These are phyloP conservation scores for Coriolopsis trogii DNA, from an alignment of 1,284 basidiomycete species.

Conservation along the genomic window DNA sequence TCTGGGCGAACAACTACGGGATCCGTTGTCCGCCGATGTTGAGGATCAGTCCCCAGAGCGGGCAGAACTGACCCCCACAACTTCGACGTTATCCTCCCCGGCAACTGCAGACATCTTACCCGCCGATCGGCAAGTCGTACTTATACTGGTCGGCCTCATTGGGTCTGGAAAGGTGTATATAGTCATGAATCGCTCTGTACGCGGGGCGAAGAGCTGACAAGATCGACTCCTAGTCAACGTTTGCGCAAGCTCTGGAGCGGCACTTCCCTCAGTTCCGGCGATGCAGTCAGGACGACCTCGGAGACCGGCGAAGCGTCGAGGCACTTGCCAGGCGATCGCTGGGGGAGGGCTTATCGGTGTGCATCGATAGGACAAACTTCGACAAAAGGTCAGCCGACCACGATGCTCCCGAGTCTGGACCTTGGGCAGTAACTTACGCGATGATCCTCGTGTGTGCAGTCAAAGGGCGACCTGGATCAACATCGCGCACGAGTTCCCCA, in stretches of 20 bases:
- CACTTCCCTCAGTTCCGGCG: slow-evolving; percentile 60
- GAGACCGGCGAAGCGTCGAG: slow-evolving; percentile 60
- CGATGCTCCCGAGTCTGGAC: not conserved
- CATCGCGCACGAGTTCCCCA: slow-evolving; percentile 65
- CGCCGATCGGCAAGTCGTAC: slow-evolving; percentile 42
- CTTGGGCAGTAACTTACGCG: not conserved
- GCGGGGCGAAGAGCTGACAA: not conserved
- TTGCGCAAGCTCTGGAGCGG: slow-evolving; percentile 62
- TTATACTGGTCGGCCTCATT: slow-evolving; percentile 71
- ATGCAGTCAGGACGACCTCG: slow-evolving; percentile 74
- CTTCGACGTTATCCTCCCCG: not conserved
- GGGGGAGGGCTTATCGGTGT: slow-evolving; percentile 59
- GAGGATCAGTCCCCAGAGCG: too few species aligned
- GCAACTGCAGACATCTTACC: not conserved
- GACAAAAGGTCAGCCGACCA: slow-evolving; percentile 54
- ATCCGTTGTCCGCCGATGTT: too few species aligned
- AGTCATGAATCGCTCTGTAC: not conserved
- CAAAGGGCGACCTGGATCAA: slow-evolving; percentile 72
- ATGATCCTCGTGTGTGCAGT: slow-evolving; percentile 36
- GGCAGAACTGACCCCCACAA: too few species aligned
- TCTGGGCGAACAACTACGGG: too few species aligned
- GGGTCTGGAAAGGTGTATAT: slow-evolving; percentile 66
- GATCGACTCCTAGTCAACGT: slow-evolving; percentile 60
- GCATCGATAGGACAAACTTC: slow-evolving; percentile 75
- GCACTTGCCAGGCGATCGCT: slow-evolving; percentile 52